Conservation (phyloP, 2,329 filamentous ascomycete genomes). For the Rutstroemia sp. region DNA sequence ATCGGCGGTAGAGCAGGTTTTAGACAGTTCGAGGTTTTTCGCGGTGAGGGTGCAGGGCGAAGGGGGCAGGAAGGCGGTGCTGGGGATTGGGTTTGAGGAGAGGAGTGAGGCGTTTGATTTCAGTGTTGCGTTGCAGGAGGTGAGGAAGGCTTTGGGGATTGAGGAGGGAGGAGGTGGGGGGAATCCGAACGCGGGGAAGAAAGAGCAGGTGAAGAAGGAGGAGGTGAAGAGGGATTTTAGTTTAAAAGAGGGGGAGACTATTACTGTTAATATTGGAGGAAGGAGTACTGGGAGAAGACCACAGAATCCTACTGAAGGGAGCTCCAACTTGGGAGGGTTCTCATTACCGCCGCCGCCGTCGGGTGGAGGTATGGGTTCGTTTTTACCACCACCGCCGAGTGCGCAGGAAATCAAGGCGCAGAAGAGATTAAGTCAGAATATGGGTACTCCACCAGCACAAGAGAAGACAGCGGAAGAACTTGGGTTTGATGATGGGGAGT, state of each 20-base stretch:
- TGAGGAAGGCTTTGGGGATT: constrained; percentile 60
- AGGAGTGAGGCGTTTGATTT: constrained; percentile 82
- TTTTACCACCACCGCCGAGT: constrained; percentile 61
- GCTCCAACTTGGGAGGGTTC: constrained; percentile 38
- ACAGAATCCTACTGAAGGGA: constrained; percentile 19
- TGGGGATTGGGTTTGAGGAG: constrained; percentile 86
- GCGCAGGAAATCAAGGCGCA: constrained; percentile 54
- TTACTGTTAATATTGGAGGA: constrained; percentile 69
- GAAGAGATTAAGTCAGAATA: constrained; percentile 45
- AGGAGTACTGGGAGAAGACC: constrained; percentile 30
- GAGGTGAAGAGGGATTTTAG: constrained; percentile 67
- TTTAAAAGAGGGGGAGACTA: constrained; percentile 83
- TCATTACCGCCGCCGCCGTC: constrained; percentile 61
- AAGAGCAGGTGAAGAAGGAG: constrained; percentile 31
- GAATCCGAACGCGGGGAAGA: constrained; percentile 21
- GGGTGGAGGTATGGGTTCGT: constrained; percentile 30
- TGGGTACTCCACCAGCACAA: constrained; percentile 35
- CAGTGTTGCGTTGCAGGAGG: constrained; percentile 71
- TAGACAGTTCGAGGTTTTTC: constrained; percentile 79
- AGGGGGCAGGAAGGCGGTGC: constrained; percentile 64
- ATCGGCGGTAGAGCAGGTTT: constrained; percentile 64
- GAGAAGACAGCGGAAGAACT: constrained; percentile 47
- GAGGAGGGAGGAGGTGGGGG: constrained; percentile 35
- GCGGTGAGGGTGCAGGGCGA: constrained; percentile 73
- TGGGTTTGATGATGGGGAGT: constrained; percentile 82